Evolutionary conservation across 805 yeast species (phyloP), one percentile per base, ranked within the genome.

Genomic region (Candida succiphila): DNA sequence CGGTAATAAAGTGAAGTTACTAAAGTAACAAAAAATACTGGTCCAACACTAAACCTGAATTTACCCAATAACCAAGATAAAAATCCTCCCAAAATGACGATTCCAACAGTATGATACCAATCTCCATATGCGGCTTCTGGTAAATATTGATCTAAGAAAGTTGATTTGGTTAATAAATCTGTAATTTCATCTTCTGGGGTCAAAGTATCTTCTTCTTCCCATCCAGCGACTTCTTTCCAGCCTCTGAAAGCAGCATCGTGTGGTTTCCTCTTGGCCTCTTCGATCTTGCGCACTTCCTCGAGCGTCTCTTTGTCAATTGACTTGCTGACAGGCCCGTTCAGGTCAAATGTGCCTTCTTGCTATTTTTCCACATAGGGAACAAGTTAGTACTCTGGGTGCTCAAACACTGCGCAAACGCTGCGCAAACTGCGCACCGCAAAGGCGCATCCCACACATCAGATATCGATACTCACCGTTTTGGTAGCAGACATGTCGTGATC

Each of bases 181-280:
- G 72, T 67, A 36, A 77, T 61, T 46, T 78, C 83, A 52, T 85
- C 94, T 25, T 79, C 83, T 7, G 73, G 56, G 2, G 70, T 75
- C 44, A 84, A 61, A 2, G 61, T 60, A 52, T 81, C 88, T 27
- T 70, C 68, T 37, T 75, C 75, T 49, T 78, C 83, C 80, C 86
- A 89, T 15, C 86, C 83, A 8, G 92, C 89, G 33, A 84, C 87
- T 56, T 88, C 95, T 52, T 80, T 84, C 97, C 97, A 89, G 23
- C 97, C 97, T 32, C 84, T 72, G 48, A 72, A 81, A 3, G 89
- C 73, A 19, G 83, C 81, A 35, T 67, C 75, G 32, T 72, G 74
- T 3, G 79, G 56, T 25, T 59, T 53, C 52, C 85, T 54, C 29
- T 52, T 50, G 7, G 31, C 31, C 0, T 37, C 46, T 26, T 44